Percentiles rank a stretch among this genome's conserved stretches.
phyloP scores from a whole-genome alignment of 2,329 filamentous ascomycete genomes.

The Diaporthe helianthi region DNA sequence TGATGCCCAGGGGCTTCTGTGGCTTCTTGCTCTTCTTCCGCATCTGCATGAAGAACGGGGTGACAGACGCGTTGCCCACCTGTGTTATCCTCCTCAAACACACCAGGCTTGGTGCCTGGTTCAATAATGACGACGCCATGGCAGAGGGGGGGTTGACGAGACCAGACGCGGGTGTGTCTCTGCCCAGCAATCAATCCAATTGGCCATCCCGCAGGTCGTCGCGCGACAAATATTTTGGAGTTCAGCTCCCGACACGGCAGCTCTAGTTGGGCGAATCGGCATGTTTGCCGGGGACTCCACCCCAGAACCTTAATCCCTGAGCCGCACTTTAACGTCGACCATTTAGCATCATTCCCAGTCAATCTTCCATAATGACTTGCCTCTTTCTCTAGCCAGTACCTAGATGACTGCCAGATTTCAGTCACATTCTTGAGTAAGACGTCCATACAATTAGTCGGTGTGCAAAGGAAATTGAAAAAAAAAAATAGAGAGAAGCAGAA shows the following conservation, averaged over 20 bases:
- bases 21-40: slow-evolving; percentile 48
- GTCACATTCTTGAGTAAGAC: too few species aligned
- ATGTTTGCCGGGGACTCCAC: slow-evolving; percentile 12
- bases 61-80: slow-evolving; percentile 35
- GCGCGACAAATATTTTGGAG: slow-evolving; percentile 30
- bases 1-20: slow-evolving; percentile 48
- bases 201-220: not conserved
- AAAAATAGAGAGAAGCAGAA: too few species aligned
- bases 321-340: slow-evolving; percentile 1
- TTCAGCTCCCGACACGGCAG: not conserved
- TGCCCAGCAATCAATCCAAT: slow-evolving; percentile 22
- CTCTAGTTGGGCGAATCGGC: slow-evolving; percentile 27
- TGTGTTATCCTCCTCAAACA: slow-evolving; percentile 40
- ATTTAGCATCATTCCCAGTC: too few species aligned
- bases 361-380: too few species aligned
- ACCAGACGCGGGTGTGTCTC: slow-evolving; percentile 7
- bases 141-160: slow-evolving; percentile 4
- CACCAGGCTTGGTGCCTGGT: slow-evolving; percentile 39
- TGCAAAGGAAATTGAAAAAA: too few species aligned
- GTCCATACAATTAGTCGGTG: too few species aligned
- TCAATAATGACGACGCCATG: slow-evolving; percentile 38
- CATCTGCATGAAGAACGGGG: slow-evolving; percentile 42
- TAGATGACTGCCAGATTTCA: too few species aligned
- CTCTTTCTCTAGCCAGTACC: too few species aligned
- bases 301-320: not conserved